phyloP scores from a whole-genome alignment of 2,329 filamentous ascomycete genomes.

The Tolypocladium album region DNA sequence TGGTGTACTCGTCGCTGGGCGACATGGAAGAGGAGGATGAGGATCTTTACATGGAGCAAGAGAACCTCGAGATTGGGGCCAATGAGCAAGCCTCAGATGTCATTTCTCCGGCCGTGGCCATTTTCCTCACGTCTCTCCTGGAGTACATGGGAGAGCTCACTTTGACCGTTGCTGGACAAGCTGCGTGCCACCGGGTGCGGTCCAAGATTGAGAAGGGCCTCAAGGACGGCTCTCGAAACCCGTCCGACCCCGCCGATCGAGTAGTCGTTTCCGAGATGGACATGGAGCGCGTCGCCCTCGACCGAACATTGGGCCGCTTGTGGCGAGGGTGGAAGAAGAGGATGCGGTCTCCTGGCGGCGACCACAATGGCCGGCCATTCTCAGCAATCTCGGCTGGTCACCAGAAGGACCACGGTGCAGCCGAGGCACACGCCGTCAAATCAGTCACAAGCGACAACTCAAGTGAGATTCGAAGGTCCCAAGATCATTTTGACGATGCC shows the following conservation, averaged over 20 bases:
- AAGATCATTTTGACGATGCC: slow-evolving; percentile 8
- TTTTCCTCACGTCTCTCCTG: slow-evolving; percentile 89
- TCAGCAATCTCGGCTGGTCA: slow-evolving; percentile 32
- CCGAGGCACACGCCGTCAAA: slow-evolving; percentile 23
- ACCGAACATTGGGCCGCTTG: slow-evolving; percentile 74
- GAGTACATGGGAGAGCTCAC: slow-evolving; percentile 92
- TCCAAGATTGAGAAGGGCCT: slow-evolving; percentile 48
- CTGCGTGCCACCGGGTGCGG: slow-evolving; percentile 60
- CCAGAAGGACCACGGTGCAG: slow-evolving; percentile 21
- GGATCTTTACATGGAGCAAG: slow-evolving; percentile 75
- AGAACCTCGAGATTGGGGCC: slow-evolving; percentile 52
- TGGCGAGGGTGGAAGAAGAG: slow-evolving; percentile 96
- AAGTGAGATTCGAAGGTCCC: slow-evolving; percentile 4
- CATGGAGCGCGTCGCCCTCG: slow-evolving; percentile 86
- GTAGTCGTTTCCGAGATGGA: slow-evolving; percentile 83
- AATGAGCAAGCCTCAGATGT: slow-evolving; percentile 52
- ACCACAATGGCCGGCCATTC: slow-evolving; percentile 35
- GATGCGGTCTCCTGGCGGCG: slow-evolving; percentile 46
- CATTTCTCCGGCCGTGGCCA: slow-evolving; percentile 84
- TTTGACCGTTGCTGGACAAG: slow-evolving; percentile 76
- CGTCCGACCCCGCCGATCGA: slow-evolving; percentile 45
- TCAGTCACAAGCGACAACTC: slow-evolving; percentile 3
- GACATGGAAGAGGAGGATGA: slow-evolving; percentile 98
- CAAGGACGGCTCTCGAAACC: slow-evolving; percentile 35
- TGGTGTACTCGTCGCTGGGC: slow-evolving; percentile 95